These are phyloP conservation scores for Fusarium tupiense DNA, from an alignment of 2,329 filamentous ascomycete species.

Conservation along the genomic window DNA sequence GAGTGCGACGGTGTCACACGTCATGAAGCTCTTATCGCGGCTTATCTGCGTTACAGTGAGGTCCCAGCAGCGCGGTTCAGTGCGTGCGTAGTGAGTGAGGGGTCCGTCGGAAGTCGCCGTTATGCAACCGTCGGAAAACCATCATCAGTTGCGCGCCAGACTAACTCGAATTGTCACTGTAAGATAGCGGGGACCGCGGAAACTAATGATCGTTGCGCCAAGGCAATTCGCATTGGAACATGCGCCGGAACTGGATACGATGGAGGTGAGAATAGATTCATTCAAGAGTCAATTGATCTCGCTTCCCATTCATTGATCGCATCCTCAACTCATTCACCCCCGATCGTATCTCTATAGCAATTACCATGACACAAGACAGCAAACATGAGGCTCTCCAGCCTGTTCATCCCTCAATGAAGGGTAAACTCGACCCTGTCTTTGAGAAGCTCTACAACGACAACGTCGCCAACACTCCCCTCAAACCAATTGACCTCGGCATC, in stretches of 20 bases:
- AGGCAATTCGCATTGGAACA: not conserved
- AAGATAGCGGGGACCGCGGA: slow-evolving; percentile 9
- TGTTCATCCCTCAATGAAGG: slow-evolving; percentile 57
- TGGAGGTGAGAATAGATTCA: not conserved
- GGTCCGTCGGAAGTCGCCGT: slow-evolving; percentile 3
- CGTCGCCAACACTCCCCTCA: slow-evolving; percentile 52
- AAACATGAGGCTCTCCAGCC: slow-evolving; percentile 58
- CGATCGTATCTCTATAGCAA: not conserved
- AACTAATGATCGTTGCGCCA: not conserved
- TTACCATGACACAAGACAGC: slow-evolving; percentile 12
- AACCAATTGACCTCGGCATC: slow-evolving; percentile 52
- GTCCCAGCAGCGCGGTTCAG: not conserved
- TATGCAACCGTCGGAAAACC: slow-evolving; percentile 14
- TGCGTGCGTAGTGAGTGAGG: not conserved
- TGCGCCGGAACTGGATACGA: not conserved
- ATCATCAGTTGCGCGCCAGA: not conserved
- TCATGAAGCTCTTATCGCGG: not conserved
- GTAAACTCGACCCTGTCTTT: slow-evolving; percentile 58
- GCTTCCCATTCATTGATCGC: not conserved
- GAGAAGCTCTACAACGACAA: slow-evolving; percentile 59
- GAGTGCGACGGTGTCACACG: not conserved
- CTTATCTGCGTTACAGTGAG: not conserved
- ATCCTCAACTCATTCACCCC: not conserved
- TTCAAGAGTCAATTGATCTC: not conserved
- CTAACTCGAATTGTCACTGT: not conserved